These are phyloP conservation scores for Colletotrichum cordylinicola DNA, from an alignment of 2,329 filamentous ascomycete species.

Conservation along the genomic window DNA sequence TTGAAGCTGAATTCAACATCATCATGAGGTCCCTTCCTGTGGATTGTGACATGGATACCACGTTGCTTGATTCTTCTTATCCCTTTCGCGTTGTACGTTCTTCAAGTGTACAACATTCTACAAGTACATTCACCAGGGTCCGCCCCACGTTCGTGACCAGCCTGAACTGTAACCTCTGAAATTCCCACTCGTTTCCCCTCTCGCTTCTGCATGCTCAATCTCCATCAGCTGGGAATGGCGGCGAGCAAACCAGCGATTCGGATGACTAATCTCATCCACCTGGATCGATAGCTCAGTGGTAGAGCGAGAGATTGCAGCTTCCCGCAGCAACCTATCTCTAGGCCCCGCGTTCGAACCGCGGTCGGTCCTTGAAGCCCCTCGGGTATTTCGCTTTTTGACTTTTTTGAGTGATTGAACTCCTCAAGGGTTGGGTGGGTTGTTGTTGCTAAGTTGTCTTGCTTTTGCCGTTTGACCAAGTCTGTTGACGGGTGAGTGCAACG, in stretches of 20 bases:
- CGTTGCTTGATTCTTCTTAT: not conserved
- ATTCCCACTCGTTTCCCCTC: not conserved
- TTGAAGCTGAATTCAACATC: not conserved
- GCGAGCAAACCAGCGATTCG: not conserved
- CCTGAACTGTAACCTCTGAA: not conserved
- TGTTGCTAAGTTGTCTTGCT: not conserved
- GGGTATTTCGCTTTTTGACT: not conserved
- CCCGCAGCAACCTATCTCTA: slow-evolving; percentile 15
- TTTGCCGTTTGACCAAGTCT: not conserved
- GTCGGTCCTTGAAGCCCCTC: slow-evolving; percentile 2
- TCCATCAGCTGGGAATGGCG: not conserved
- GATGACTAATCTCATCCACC: slow-evolving; percentile 5
- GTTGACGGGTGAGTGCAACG: not conserved
- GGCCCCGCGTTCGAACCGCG: slow-evolving; percentile 22
- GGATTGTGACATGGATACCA: not conserved
- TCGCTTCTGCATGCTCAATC: not conserved
- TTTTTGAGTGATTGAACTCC: not conserved
- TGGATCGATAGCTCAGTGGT: slow-evolving; percentile 23
- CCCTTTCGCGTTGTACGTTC: not conserved
- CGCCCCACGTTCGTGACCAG: not conserved
- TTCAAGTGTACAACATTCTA: not conserved
- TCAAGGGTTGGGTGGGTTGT: not conserved
- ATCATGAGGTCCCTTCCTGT: not conserved
- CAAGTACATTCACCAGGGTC: not conserved
- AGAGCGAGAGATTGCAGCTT: slow-evolving; percentile 22